Base-by-base conservation (phyloP, 768 basidiomycete species). In the Thelephora ganbajun region DNA sequence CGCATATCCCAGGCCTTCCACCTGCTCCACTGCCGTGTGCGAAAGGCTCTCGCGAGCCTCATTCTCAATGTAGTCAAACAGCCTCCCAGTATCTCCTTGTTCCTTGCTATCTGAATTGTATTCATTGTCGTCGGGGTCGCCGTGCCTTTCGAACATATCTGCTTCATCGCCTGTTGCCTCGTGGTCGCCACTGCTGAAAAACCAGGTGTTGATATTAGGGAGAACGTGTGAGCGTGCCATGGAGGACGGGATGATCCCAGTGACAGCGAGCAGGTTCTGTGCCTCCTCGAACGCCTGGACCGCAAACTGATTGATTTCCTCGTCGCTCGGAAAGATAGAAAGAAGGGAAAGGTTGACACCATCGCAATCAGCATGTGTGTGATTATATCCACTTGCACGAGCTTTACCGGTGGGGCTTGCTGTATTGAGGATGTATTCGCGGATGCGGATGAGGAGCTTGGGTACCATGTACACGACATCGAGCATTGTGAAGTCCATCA, bases 401-500 rank as follows among this genome's bases (percentile, higher is more conserved):
- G 23, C 36, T 13, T 18, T 23, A 7, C 5, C 3, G n/a, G 6
- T 13, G 4, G 47, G 23, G 3, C 9, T 2, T 9, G 34, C 33
- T 23, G 33, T 11, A 14, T n/a, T 3, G 2, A 13, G 26, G 3
- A 49, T 47, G 35, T 3, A 18, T 37, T 48, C 48, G 18, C 36
- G 37, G 7, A 51, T 33, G 5, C 3, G 47, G 14, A 62, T 45
- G 6, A 33, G 45, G 22, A 64, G 51, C 49, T 67, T 67, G 2
- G 59, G 63, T 6, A 58, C 41, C 56, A 66, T 61, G 23, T 59
- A 50, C 2, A 53, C 18, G 45, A 63, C 58, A 48, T 70, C 64
- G 2, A 58, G 52, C 19, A 61, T 41, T 0, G 61, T 62, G 53
- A 69, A 69, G 48, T 69, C 67, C 12, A 53, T 53, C 35, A 65